These are phyloP conservation scores for Penicillium glabrum DNA, from an alignment of 2,329 filamentous ascomycete genomes.

Conservation along the genomic window DNA sequence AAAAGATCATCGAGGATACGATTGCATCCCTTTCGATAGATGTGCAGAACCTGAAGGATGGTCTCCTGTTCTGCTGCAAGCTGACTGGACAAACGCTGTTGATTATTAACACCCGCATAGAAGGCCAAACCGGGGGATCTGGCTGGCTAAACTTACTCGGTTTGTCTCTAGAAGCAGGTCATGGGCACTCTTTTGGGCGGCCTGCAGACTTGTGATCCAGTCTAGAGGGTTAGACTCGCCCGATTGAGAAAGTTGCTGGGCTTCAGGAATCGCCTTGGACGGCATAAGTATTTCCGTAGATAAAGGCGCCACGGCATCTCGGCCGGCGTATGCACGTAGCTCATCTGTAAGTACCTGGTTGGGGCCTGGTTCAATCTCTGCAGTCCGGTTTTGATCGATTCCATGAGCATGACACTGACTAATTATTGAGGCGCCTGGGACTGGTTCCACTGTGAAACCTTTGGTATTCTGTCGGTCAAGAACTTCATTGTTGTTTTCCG, in stretches of 20 bases:
- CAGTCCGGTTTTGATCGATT: background rate
- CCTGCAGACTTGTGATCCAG: constrained; percentile 21
- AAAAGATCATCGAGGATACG: constrained; percentile 46
- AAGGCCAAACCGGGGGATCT: background rate
- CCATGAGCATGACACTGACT: no score
- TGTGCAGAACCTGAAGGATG: constrained; percentile 44
- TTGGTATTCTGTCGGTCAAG: background rate
- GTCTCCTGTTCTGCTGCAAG: constrained; percentile 50
- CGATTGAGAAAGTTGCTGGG: background rate
- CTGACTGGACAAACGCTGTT: constrained; percentile 44
- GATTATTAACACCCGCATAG: background rate
- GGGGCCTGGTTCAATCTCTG: background rate
- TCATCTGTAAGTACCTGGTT: background rate
- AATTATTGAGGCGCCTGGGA: background rate
- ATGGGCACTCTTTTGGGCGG: constrained; percentile 20
- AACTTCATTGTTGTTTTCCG: background rate
- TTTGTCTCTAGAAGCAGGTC: constrained; percentile 29
- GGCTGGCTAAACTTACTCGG: constrained; percentile 23
- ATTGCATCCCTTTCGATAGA: constrained; percentile 45
- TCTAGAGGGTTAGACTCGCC: constrained; percentile 5
- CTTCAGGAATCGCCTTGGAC: background rate
- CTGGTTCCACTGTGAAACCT: background rate
- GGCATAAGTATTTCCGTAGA: background rate
- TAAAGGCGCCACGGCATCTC: background rate
- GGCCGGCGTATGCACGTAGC: background rate